These are phyloP conservation scores for Acanthamoeba triangularis DNA, from an alignment of 208 protist species.

Conservation along the genomic window DNA sequence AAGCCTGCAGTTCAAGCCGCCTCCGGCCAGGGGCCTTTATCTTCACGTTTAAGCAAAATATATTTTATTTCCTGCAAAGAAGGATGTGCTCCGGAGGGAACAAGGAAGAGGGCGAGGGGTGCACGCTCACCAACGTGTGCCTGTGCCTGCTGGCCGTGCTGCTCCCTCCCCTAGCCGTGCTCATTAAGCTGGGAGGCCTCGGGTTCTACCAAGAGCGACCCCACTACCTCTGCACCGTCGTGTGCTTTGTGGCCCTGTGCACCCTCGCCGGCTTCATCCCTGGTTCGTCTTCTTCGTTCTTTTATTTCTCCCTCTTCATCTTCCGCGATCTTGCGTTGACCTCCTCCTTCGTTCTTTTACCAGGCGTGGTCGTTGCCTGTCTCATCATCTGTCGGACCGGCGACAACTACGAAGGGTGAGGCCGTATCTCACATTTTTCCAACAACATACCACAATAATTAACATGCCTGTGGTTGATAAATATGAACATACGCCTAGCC, in stretches of 20 bases:
- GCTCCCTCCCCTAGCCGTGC: neutral
- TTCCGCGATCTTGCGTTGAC: neutral
- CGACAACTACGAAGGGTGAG: neutral
- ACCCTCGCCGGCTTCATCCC: neutral
- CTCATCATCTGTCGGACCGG: neutral
- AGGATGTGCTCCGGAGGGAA: too few species aligned
- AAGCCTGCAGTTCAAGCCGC: too few species aligned
- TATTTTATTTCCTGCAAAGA: too few species aligned
- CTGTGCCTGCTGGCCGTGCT: neutral
- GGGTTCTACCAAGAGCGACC: neutral
- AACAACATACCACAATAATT: too few species aligned
- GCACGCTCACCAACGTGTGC: neutral
- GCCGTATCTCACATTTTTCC: too few species aligned
- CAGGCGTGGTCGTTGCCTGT: neutral
- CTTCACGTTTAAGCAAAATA: too few species aligned
- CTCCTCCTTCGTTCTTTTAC: neutral
- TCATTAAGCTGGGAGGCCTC: neutral
- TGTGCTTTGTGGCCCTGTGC: neutral
- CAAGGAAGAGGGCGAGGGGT: neutral
- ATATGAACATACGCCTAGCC: neutral
- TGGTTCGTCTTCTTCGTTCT: neutral
- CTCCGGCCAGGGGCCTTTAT: too few species aligned
- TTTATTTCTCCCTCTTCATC: too few species aligned
- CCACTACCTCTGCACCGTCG: neutral
- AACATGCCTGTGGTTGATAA: too few species aligned